These are phyloP conservation scores for Cryptococcus sp. DNA, from an alignment of 1,284 basidiomycete species.

Conservation along the genomic window DNA sequence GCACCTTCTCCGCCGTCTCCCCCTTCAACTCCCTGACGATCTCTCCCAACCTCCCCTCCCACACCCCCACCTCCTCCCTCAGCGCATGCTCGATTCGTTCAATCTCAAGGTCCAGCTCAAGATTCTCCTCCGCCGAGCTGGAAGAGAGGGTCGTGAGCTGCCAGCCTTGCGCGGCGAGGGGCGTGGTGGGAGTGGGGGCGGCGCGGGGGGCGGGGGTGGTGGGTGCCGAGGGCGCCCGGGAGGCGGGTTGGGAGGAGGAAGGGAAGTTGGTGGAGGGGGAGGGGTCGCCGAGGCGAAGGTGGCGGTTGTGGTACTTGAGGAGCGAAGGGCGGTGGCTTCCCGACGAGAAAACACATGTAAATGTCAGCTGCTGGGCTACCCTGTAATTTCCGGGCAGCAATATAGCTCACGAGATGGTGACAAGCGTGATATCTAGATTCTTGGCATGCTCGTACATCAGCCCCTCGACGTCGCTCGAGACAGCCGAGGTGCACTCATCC, in stretches of 20 bases:
- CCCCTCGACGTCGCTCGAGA: constrained; percentile 94
- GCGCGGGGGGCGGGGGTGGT: background rate
- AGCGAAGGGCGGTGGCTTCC: constrained; percentile 53
- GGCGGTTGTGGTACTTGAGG: constrained; percentile 55
- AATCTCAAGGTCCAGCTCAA: constrained; percentile 52
- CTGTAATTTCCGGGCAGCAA: constrained; percentile 57
- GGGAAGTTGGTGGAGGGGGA: background rate
- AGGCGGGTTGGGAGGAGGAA: background rate
- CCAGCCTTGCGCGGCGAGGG: constrained; percentile 39
- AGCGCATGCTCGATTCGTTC: constrained; percentile 37
- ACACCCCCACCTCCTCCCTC: constrained; percentile 59
- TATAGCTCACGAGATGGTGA: constrained; percentile 68
- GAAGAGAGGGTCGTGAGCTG: constrained; percentile 41
- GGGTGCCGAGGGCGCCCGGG: background rate
- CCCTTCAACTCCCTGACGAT: constrained; percentile 54
- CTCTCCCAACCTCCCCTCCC: constrained; percentile 65
- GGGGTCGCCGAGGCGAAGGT: constrained; percentile 50
- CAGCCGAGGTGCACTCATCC: constrained; percentile 88
- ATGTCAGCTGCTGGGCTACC: background rate
- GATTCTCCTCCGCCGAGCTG: constrained; percentile 36
- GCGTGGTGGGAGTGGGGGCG: constrained; percentile 24
- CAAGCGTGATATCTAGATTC: constrained; percentile 83
- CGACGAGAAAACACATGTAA: background rate
- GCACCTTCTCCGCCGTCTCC: constrained; percentile 5
- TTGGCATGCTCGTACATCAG: constrained; percentile 94